Evolutionary conservation across 495 filamentous ascomycete species (phyloP), one percentile per base, ranked within the genome.

Genomic region (Podospora appendiculata): DNA sequence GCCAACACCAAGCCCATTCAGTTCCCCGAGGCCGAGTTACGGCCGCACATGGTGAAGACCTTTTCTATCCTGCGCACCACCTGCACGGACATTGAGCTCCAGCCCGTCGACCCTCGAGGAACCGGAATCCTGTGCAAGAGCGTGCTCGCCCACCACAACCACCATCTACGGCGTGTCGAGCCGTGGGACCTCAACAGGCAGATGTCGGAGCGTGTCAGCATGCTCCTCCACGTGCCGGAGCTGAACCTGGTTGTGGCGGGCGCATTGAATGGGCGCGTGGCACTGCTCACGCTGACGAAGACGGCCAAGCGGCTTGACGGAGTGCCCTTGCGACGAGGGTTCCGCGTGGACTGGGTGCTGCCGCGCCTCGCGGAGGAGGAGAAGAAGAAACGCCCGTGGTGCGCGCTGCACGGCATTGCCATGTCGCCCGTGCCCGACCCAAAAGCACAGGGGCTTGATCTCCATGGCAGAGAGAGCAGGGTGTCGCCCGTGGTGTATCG

Each of bases 211-310:
- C 85, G 92, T 5, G 72, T 95, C 25, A 88, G 86, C 68, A 86
- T 92, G 81, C 68, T 85, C 6, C 69, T 82, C 19, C 80, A 87
- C 50, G 80, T 96, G 25, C 87, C 88, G 0, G 87, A 93, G 52
- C 75, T 94, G 14, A 87, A 82, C 6, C 71, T 96, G 32, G 79
- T 95, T 4, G 69, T 91, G 8, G 77, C 84, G 0, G 91, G 80
- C 7, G 85, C 84, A 5, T 80, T 88, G 43, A 79, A 76, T 47
- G 93, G 93, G 13, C 80, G 86, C 9, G 88, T 85, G 9, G 87
- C 80, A 1, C 69, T 97, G 3, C 70, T 95, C 36, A 80, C 85
- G 1, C 71, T 92, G 32, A 92, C 88, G 3, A 68, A 70, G 40
- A 60, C 69, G 25, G 86, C 83, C 5, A 65, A 67, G 40, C 57